Base-by-base conservation (phyloP, 768 basidiomycete genomes). In the Phanerodontia chrysosporium region DNA sequence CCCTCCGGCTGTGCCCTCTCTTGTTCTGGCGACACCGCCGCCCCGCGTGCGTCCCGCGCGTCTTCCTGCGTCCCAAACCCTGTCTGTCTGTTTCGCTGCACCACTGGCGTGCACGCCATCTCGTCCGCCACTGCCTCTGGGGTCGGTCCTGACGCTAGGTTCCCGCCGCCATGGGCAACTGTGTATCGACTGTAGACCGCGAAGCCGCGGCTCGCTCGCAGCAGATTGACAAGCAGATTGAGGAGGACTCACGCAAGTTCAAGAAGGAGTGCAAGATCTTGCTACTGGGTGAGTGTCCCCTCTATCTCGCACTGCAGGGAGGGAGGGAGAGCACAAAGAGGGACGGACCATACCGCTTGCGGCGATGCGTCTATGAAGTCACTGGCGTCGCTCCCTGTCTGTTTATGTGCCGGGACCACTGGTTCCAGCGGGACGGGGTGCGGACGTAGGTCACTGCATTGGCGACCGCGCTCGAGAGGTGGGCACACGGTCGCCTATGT, bases 261-360 rank as follows among this genome's bases (percentile, higher is more conserved):
- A 87, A 87, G 70, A 84, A 86, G 66, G 94, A 95, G 70, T 95
- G 92, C 78, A 95, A 95, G 81, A 95, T 97, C 65, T 74, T 97
- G 22, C 76, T 97, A 14, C 78, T 97, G n/a, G 95, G 93, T 91
- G 61, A 53, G 90, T 61, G 44, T 24, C 46, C 18, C 32, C 52
- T 39, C 30, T 49, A 29, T 35, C 29, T 46, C 52, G 48, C 36
- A 1, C 6, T 22, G 45, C 42, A 22, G 28, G n/a, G 21, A 27
- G 14, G 16, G 24, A 21, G n/a, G 7, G 36, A n/a, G 13, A 44
- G 30, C n/a, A 42, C n/a, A 27, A 9, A 3, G 5, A 39, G 36
- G 21, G 8, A 21, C 35, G 48, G 18, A 44, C 35, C 16, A n/a
- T n/a, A n/a, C n/a, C n/a, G n/a, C n/a, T n/a, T 6, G 55, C 27